Percentiles rank a stretch among this genome's conserved stretches.
These are phyloP conservation scores for Beauveria rudraprayagi DNA, from an alignment of 2,329 filamentous ascomycete species.

Conservation along the genomic window DNA sequence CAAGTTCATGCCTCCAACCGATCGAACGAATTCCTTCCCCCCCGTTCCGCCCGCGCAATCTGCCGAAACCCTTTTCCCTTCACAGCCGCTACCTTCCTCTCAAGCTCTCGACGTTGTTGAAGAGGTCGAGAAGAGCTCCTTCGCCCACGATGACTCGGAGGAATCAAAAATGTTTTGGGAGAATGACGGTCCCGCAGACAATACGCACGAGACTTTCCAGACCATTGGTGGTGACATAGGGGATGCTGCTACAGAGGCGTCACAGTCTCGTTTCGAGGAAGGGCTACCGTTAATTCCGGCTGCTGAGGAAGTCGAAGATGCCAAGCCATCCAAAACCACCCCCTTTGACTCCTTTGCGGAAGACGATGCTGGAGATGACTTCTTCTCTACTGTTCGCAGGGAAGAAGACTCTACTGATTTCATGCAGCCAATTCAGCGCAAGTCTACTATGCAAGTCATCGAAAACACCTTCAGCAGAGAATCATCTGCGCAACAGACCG, in stretches of 20 bases:
- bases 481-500: background rate
- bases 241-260: conserved; percentile 32
- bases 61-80: conserved; percentile 20
- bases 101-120: conserved; percentile 47
- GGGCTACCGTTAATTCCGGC: conserved; percentile 55
- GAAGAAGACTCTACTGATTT: conserved; percentile 21
- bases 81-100: conserved; percentile 37
- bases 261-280: conserved; percentile 59
- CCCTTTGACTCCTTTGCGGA: conserved; percentile 28
- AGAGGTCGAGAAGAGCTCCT: conserved; percentile 41
- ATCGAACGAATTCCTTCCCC: conserved; percentile 58
- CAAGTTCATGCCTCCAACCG: conserved; percentile 48
- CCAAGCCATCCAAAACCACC: background rate
- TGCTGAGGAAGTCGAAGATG: background rate
- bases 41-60: conserved; percentile 37
- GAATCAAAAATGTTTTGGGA: conserved; percentile 16
- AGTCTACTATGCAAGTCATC: conserved; percentile 62
- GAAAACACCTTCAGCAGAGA: conserved; percentile 13
- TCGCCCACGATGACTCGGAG: conserved; percentile 30
- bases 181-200: background rate
- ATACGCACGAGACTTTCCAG: conserved; percentile 14
- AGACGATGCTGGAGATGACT: conserved; percentile 45
- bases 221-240: conserved; percentile 37
- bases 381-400: conserved; percentile 48
- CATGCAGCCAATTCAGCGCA: conserved; percentile 46